A percentile compares a stretch with the other conserved stretches of the same genome.
Conservation (phyloP, 768 basidiomycete genomes). For the Mycena kentingensis region DNA sequence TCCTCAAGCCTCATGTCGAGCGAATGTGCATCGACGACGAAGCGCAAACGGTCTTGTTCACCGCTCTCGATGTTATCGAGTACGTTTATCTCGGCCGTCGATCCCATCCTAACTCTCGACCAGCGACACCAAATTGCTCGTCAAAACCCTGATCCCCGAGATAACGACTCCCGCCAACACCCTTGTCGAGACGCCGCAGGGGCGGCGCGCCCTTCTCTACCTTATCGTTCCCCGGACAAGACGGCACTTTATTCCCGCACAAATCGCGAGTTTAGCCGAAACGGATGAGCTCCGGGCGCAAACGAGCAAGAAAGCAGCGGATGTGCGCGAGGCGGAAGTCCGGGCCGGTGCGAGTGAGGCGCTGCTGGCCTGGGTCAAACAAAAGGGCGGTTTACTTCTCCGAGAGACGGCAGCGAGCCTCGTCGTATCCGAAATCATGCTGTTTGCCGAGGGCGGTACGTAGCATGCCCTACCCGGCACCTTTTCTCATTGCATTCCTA, state of each 20-base stretch:
- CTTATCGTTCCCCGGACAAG: constrained; percentile 81
- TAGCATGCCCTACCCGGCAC: not conserved
- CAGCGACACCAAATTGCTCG: constrained; percentile 89
- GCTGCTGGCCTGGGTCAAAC: constrained; percentile 68
- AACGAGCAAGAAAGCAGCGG: constrained; percentile 84
- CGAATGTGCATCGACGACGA: constrained; percentile 89
- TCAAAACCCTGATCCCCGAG: constrained; percentile 75
- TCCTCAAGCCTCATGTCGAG: constrained; percentile 85
- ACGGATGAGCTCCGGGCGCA: constrained; percentile 66
- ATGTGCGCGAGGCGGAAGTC: constrained; percentile 68
- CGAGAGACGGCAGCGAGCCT: constrained; percentile 81
- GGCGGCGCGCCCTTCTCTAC: constrained; percentile 81
- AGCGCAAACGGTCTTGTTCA: constrained; percentile 87
- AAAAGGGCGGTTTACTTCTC: constrained; percentile 60
- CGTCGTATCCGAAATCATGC: constrained; percentile 78
- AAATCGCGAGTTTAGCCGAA: constrained; percentile 69
- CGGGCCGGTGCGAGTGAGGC: constrained; percentile 71
- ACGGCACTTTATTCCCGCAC: constrained; percentile 85
- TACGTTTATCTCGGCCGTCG: constrained; percentile 37
- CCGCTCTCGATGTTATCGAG: constrained; percentile 89
- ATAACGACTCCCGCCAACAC: constrained; percentile 61
- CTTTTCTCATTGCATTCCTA: constrained; percentile 30
- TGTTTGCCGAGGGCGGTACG: constrained; percentile 83
- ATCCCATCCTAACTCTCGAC: constrained; percentile 3
- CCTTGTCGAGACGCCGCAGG: constrained; percentile 65